phyloP scores from a whole-genome alignment of 1,284 basidiomycete species.

The Pseudozyma sp. region DNA sequence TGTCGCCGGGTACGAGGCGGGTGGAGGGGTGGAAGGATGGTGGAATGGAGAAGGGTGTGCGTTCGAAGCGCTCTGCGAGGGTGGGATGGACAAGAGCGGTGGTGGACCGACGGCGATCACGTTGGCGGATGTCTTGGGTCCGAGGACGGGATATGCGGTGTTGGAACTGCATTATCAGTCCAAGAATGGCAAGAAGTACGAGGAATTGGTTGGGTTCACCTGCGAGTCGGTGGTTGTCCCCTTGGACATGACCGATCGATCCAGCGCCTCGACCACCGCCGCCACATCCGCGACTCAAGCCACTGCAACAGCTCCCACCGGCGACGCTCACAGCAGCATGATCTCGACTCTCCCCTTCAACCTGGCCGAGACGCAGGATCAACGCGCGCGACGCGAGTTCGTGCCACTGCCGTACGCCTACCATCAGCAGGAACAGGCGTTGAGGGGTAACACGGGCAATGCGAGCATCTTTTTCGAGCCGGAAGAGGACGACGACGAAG shows the following conservation, averaged over 20 bases:
- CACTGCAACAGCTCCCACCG: background rate
- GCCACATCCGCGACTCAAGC: background rate
- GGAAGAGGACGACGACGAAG: slow-evolving; percentile 64
- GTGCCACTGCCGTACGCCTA: slow-evolving; percentile 60
- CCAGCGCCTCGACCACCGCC: background rate
- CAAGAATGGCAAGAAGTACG: slow-evolving; percentile 42
- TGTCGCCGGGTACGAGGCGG: slow-evolving; percentile 27
- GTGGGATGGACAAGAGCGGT: background rate
- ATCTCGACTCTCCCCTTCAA: slow-evolving; percentile 56
- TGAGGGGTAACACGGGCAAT: slow-evolving; percentile 54
- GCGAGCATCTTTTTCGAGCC: slow-evolving; percentile 64
- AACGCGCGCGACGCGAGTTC: slow-evolving; percentile 50
- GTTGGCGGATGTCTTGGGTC: slow-evolving; percentile 25
- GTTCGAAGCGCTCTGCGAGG: slow-evolving; percentile 22
- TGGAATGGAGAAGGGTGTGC: slow-evolving; percentile 26
- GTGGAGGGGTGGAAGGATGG: slow-evolving; percentile 50
- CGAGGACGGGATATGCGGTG: slow-evolving; percentile 21
- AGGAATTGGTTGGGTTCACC: slow-evolving; percentile 32
- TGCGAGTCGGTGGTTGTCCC: slow-evolving; percentile 3
- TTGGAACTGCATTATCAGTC: slow-evolving; percentile 36
- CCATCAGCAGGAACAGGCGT: slow-evolving; percentile 32
- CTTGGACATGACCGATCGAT: slow-evolving; percentile 38
- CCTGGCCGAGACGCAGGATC: slow-evolving; percentile 51
- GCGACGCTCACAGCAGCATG: slow-evolving; percentile 38
- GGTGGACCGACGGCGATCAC: slow-evolving; percentile 8